Evolutionary conservation across 345 rosid species (phyloP).

Genomic region (Murraya paniculata): DNA sequence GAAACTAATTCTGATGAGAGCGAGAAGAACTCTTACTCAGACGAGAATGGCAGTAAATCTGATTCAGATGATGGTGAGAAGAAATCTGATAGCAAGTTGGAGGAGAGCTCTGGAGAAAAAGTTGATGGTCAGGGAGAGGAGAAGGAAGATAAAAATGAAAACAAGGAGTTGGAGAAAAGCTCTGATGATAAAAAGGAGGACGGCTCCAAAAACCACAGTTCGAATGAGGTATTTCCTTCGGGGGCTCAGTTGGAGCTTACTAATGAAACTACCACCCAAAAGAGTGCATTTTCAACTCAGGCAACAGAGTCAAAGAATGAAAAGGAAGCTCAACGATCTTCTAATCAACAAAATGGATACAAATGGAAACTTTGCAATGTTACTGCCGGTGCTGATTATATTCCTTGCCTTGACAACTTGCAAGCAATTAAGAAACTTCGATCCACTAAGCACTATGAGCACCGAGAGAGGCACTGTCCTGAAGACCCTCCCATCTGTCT

Average conservation of each 20-base stretch:
- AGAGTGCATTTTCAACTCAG: conserved; percentile 86
- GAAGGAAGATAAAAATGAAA: conserved; percentile 40
- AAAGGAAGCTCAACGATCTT: conserved; percentile 65
- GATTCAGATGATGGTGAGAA: conserved; percentile 40
- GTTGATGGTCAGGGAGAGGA: conserved; percentile 44
- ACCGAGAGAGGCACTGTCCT: conserved; percentile 98
- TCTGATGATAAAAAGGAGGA: conserved; percentile 41
- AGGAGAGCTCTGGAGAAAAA: conserved; percentile 33
- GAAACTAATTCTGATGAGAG: conserved; percentile 33
- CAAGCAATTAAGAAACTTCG: conserved; percentile 71
- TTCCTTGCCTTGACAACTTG: conserved; percentile 95
- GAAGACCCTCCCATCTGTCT: conserved; percentile 85
- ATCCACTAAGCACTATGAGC: conserved; percentile 87
- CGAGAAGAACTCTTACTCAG: conserved; percentile 36
- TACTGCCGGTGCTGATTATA: conserved; percentile 86
- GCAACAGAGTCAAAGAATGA: conserved; percentile 83
- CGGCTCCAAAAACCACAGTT: conserved; percentile 41
- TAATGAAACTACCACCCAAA: conserved; percentile 67
- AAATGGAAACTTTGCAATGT: conserved; percentile 85
- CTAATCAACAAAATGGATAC: conserved; percentile 39
- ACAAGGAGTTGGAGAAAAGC: conserved; percentile 36
- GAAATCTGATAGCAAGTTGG: conserved; percentile 32
- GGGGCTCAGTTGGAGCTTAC: conserved; percentile 79
- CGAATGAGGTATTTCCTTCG: conserved; percentile 64
- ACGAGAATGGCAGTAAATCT: conserved; percentile 37